Evolutionary conservation across 1,284 basidiomycete species (phyloP), one percentile per base, ranked within the genome.

Genomic region (Ganoderma leucocontextum): DNA sequence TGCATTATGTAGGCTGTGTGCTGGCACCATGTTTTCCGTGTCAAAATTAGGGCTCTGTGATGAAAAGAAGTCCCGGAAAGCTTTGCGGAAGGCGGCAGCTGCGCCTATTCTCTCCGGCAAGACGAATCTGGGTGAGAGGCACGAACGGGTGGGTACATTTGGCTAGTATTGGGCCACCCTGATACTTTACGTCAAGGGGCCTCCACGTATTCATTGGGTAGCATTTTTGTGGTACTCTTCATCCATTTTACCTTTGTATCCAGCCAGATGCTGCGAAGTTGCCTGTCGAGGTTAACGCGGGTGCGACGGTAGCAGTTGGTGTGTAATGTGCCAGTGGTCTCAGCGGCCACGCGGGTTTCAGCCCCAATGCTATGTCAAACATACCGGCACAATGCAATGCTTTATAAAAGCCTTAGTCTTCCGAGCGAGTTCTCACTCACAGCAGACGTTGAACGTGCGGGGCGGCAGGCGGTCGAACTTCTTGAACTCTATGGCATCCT

Each of bases 401-500:
- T 49, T 49, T 22, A 25, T 22, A 10, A 22, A 25, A 12, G 9
- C 10, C 22, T 6, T 6, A 3, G 41, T 42, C 6, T 6, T 19
- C 4, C 15, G 4, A 42, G 41, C 41, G 10, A 25, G 5, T 49
- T 49, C 19, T 22, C 8, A 22, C 44, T 22, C 8, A 4, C 13
- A 33, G 7, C 52, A 33, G 52, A 53, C 12, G 25, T 4, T 2
- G 25, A 33, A 33, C 17, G 19, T 47, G 44, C 19, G 4, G 7
- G 19, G 19, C 2, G 6, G 4, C 15, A 19, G 44, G 19, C 15
- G 15, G 33, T 22, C 39, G 33, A 57, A 60, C 39, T 64, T 29
- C 39, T 64, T 29, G 29, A 29, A 29, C 29, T 29, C 47, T 41
- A 58, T 55, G 29, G 22, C 53, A 38, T 44, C 68, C 66, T 49